Evolutionary conservation across 2,329 filamentous ascomycete species (phyloP), one percentile per base, ranked within the genome.

Genomic region (Geosmithia flava): DNA sequence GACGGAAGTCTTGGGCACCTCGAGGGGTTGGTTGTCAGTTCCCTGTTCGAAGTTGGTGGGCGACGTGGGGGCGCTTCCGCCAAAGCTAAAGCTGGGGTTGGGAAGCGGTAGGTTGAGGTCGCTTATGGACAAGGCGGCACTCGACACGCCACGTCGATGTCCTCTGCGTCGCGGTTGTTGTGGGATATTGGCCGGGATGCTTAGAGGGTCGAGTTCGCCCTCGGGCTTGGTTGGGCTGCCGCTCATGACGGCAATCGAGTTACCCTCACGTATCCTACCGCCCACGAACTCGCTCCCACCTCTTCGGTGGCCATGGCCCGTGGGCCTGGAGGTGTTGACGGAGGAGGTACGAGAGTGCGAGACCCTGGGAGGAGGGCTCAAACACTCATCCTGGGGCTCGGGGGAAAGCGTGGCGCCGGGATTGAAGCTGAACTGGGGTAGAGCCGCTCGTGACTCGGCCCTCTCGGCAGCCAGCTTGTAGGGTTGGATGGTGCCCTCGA

Each of bases 281-380:
- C 87, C 87, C 44, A 94, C 85, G 58, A 94, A 89, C 61, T 95
- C 89, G 61, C 89, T 95, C 27, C 81, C 85, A 48, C 85, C 85
- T 57, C 90, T 78, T 56, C 83, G 76, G 62, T 95, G 90, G 29
- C 84, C 81, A 59, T 89, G 85, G 20, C 82, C 80, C 30, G 68
- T 67, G 20, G 75, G 68, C 51, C 78, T 72, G 19, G 75, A 70
- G 17, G 81, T 73, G 7, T 77, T 74, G n/a, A 37, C 15, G 13
- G 80, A 75, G 17, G 68, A 62, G 1, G 68, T 60, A 2, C 69
- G 67, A 3, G 76, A 75, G 16, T 67, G 64, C 13, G 78, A 75
- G n/a, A 76, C 75, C 16, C 74, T 63, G 0, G 77, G 73, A 15
- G 77, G 73, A 15, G 79, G 77, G 47, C 72, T 76, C 20, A 78